Conservation (phyloP, 345 rosid genomes). For the Lepidium didymum region DNA sequence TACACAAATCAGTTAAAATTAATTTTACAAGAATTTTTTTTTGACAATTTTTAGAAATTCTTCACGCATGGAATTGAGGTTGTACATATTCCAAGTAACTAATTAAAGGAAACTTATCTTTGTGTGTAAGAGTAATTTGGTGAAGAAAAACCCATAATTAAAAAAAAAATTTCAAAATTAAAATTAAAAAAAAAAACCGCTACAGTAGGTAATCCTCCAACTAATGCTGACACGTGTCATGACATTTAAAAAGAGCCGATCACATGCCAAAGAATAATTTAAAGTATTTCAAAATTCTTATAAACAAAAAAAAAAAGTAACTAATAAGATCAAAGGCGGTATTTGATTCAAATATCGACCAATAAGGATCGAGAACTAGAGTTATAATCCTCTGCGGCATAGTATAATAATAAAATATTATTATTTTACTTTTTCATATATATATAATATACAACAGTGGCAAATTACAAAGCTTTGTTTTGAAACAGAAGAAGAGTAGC, state of each 20-base stretch:
- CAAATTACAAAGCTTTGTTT: background rate
- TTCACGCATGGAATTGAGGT: constrained; percentile 5
- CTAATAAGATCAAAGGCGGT: constrained; percentile 21
- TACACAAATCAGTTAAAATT: too few species aligned
- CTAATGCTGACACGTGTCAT: constrained; percentile 7
- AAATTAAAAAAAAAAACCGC: background rate
- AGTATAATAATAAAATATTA: background rate
- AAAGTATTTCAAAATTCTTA: background rate
- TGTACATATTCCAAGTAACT: background rate
- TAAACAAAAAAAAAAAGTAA: background rate
- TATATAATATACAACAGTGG: background rate
- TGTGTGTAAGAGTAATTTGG: constrained; percentile 1
- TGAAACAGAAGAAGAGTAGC: constrained; percentile 31
- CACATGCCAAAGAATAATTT: constrained; percentile 22
- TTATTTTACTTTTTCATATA: background rate
- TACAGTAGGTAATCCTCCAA: constrained; percentile 5
- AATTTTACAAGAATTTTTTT: too few species aligned
- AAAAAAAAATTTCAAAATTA: background rate
- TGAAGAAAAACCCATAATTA: background rate
- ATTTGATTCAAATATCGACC: constrained; percentile 27
- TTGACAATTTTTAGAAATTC: background rate
- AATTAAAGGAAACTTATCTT: background rate
- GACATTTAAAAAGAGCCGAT: background rate
- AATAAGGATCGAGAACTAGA: background rate
- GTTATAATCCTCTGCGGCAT: background rate